Conservation (phyloP, 202 grass and related monocot genomes). For the Alloteropsis angusta region DNA sequence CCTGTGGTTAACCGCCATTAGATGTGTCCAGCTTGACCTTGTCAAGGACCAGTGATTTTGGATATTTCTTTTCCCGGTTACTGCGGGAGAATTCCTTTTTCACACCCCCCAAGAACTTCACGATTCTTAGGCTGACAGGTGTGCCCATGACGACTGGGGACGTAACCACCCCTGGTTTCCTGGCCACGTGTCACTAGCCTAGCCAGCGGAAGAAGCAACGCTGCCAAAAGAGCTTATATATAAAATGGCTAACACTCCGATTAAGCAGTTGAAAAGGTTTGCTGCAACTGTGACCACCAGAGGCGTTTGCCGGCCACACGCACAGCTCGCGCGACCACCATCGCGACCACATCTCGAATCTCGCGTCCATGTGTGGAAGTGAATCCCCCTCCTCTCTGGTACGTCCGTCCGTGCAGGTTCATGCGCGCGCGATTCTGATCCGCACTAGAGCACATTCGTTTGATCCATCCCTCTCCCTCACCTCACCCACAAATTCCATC, state of each 20-base stretch:
- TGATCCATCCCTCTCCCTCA: background rate
- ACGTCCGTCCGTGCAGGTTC: too few species aligned
- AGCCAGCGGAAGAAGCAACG: background rate
- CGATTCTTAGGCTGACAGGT: background rate
- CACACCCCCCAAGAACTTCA: background rate
- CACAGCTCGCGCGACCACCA: background rate
- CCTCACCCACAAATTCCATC: background rate
- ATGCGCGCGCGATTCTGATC: background rate
- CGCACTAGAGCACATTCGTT: background rate
- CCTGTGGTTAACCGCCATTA: background rate
- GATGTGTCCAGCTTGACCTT: background rate
- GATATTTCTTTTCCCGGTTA: background rate
- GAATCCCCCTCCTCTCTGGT: constrained; percentile 18
- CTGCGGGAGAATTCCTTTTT: background rate
- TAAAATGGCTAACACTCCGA: background rate
- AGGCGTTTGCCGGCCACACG: background rate
- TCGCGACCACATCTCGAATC: background rate
- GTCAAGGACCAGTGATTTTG: constrained; percentile 3
- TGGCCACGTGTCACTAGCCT: constrained; percentile 22
- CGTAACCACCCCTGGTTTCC: background rate
- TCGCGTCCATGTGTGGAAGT: constrained; percentile 14
- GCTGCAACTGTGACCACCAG: background rate
- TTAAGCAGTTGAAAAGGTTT: background rate
- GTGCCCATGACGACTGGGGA: background rate
- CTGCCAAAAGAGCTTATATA: constrained; percentile 12